Percentiles rank a stretch among this genome's conserved stretches.
phyloP scores from a whole-genome alignment of 441 rosid genomes.

The Populus hybrid region DNA sequence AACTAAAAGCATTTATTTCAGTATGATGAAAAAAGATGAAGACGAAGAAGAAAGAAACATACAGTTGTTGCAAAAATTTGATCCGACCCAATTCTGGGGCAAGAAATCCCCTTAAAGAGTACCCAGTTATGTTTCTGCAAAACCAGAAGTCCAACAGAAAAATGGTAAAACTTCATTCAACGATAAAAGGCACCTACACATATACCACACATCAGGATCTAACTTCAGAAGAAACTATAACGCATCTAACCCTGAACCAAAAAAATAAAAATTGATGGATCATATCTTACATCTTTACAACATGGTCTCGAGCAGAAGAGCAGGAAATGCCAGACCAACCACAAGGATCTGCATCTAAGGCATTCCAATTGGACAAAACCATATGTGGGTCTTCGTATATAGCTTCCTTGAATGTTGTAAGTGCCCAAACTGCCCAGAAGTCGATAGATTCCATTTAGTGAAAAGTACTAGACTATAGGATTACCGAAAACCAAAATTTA shows the following conservation, averaged over 20 bases:
- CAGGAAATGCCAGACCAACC: slow-evolving; percentile 76
- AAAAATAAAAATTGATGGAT: neutral
- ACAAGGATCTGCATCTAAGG: slow-evolving; percentile 80
- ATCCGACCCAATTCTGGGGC: slow-evolving; percentile 72
- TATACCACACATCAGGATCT: neutral
- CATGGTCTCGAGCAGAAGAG: slow-evolving; percentile 55
- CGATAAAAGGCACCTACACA: neutral
- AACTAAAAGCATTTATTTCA: neutral
- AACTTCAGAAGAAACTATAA: neutral
- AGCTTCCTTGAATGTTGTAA: slow-evolving; percentile 76
- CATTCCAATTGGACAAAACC: slow-evolving; percentile 80
- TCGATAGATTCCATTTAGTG: slow-evolving; percentile 20
- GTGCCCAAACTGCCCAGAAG: slow-evolving; percentile 58
- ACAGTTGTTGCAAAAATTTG: slow-evolving; percentile 73
- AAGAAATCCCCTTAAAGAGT: too few relatives aligned
- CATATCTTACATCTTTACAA: slow-evolving; percentile 68
- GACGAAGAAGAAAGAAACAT: slow-evolving; percentile 23
- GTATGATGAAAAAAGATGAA: neutral
- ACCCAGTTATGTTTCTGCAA: slow-evolving; percentile 76
- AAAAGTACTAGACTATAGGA: neutral
- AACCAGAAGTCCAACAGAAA: slow-evolving; percentile 12
- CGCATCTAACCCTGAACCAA: neutral
- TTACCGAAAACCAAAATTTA: neutral
- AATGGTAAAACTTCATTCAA: neutral
- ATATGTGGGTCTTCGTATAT: slow-evolving; percentile 76